Conservation (phyloP, 306 rosid genomes). For the Boehmeria nivea region DNA sequence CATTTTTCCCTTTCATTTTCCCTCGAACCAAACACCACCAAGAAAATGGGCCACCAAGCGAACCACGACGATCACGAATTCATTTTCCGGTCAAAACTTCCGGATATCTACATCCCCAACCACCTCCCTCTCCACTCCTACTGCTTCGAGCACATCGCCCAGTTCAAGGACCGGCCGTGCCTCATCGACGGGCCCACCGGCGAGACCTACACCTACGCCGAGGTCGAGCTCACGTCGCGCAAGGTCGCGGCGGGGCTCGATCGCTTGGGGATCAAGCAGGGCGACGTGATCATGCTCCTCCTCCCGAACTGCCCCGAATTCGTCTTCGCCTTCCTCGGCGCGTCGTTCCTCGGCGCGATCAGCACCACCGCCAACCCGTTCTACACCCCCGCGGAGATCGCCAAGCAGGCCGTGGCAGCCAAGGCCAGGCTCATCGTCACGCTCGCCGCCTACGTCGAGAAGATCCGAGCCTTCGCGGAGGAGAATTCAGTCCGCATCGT, state of each 20-base stretch:
- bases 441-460: conserved; percentile 33
- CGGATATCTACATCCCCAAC: conserved; percentile 61
- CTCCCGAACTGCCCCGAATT: conserved; percentile 71
- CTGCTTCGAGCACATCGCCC: conserved; percentile 55
- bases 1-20: conserved; percentile 8
- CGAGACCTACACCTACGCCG: conserved; percentile 35
- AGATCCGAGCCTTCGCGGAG: conserved; percentile 18
- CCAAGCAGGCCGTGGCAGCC: conserved; percentile 47
- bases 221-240: conserved; percentile 42
- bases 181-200: conserved; percentile 61
- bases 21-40: conserved; percentile 8
- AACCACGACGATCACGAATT: conserved; percentile 12
- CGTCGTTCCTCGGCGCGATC: conserved; percentile 51
- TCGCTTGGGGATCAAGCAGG: conserved; percentile 43
- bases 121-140: conserved; percentile 76
- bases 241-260: conserved; percentile 55
- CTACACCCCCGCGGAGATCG: conserved; percentile 51
- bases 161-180: conserved; percentile 51
- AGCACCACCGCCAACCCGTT: conserved; percentile 63
- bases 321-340: conserved; percentile 57
- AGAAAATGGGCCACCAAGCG: not conserved
- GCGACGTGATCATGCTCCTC: conserved; percentile 65
- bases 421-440: conserved; percentile 45
- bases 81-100: conserved; percentile 78
- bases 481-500: conserved; percentile 21